Evolutionary conservation across 352 stramenopile genomes (phyloP).

Genomic region (Phytophthora rubi): DNA sequence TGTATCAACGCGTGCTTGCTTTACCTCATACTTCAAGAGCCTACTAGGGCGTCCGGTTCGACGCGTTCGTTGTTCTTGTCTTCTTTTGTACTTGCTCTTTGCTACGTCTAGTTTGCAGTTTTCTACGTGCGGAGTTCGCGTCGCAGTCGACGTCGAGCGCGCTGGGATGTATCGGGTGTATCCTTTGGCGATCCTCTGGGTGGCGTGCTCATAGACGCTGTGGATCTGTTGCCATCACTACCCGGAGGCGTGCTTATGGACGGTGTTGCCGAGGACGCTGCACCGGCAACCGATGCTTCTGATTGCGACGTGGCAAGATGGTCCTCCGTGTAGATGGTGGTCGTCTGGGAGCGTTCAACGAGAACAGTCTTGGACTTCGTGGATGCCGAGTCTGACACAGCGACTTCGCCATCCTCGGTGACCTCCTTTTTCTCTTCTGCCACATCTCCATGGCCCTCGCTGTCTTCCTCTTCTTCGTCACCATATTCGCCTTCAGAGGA

Average conservation of each 20-base stretch:
- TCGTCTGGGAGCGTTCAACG: slow-evolving; percentile 8
- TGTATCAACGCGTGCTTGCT: slow-evolving; percentile 32
- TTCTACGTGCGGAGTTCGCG: slow-evolving; percentile 23
- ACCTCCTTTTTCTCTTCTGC: slow-evolving; percentile 19
- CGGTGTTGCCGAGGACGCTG: not conserved
- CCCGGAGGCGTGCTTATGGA: too few relatives aligned
- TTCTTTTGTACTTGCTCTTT: slow-evolving; percentile 29
- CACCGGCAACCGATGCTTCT: slow-evolving; percentile 3
- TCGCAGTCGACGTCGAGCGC: slow-evolving; percentile 13
- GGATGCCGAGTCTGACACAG: not conserved
- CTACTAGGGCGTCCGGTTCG: slow-evolving; percentile 10
- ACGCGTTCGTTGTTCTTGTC: slow-evolving; percentile 6
- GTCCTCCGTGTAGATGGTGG: slow-evolving; percentile 9
- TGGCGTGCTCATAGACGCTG: not conserved
- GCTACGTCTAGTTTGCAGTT: slow-evolving; percentile 11
- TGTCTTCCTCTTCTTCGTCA: slow-evolving; percentile 9
- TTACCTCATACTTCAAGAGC: slow-evolving; percentile 15
- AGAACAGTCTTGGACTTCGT: slow-evolving; percentile 5
- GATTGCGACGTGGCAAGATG: slow-evolving; percentile 12
- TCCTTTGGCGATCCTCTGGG: slow-evolving; percentile 9
- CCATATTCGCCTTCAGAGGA: slow-evolving; percentile 17
- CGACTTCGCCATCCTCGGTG: slow-evolving; percentile 6
- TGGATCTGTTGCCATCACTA: too few relatives aligned
- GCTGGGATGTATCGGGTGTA: slow-evolving; percentile 29
- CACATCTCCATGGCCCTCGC: slow-evolving; percentile 8